Evolutionary conservation across 1,284 basidiomycete species (phyloP), one percentile per base, ranked within the genome.

Genomic region (Pseudozyma tsukubaensis): DNA sequence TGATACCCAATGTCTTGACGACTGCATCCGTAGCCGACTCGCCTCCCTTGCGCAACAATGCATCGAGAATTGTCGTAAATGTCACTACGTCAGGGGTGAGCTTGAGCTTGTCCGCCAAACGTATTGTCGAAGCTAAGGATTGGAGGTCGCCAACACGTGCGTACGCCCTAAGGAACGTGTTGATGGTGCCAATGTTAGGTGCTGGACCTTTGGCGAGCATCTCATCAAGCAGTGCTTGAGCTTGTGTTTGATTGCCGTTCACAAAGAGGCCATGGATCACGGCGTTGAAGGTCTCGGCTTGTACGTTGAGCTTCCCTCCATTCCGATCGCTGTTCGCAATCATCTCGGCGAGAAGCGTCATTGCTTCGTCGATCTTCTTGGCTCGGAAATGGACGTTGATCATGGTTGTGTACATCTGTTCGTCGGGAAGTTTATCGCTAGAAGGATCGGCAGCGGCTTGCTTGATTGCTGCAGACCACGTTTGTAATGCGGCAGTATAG

Each of bases 51-150:
- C 80, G 72, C 16, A 81, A 56, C 13, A 82, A 56, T 5, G 72
- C 74, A 40, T 82, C 80, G 21, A 82, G 72, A 16, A 81, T 50
- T 1, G 79, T 82, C 11, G 80, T 82, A 34, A 74, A 81, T 0
- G 80, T 81, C 18, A 79, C 64, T 9, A 81, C 78, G 48, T 82
- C 80, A 8, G 80, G 79, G 11, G 36, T 59, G 6, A 79, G 59
- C 18, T 56, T 45, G 43, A 72, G 57, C 37, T 53, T 49, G 11
- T 52, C 63, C 19, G 81, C 78, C 1, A 53, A 21, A 4, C 77
- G 72, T 29, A 82, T 45, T 11, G 63, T 60, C 14, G 52, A 50
- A 1, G 71, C 74, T 12, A 82, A 52, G 10, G 65, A 50, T 16
- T 50, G 44, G 11, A 77, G 47, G 35, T 81, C 63, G 3, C 67